A percentile compares a stretch with the other conserved stretches of the same genome.
Evolutionary conservation across 2,329 filamentous ascomycete genomes (phyloP).

Genomic region (Ceratocystiopsis brevicomis): DNA sequence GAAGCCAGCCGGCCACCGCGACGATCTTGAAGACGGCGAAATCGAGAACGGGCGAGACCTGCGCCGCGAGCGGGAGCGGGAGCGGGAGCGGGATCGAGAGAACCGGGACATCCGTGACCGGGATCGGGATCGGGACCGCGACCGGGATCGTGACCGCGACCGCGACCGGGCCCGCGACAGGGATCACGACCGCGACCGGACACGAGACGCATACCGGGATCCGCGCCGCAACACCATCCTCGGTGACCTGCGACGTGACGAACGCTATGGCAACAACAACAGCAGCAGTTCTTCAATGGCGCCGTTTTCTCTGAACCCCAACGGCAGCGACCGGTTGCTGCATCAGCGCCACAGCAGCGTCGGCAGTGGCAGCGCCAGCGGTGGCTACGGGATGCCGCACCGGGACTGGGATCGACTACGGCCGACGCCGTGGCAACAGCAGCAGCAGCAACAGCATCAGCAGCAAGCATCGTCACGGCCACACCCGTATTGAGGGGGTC

Average conservation of each 20-base stretch:
- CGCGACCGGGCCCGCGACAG: slow-evolving; percentile 18
- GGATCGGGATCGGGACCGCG: slow-evolving; percentile 1
- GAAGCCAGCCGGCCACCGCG: slow-evolving; percentile 10
- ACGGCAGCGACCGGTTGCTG: slow-evolving; percentile 10
- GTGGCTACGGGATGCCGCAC: slow-evolving; percentile 1
- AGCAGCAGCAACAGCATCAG: slow-evolving; percentile 6
- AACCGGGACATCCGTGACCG: slow-evolving; percentile 1
- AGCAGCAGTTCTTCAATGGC: neutral
- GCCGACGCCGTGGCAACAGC: slow-evolving; percentile 10
- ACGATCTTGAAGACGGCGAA: slow-evolving; percentile 20
- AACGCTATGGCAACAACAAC: slow-evolving; percentile 10
- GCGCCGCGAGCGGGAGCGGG: slow-evolving; percentile 3
- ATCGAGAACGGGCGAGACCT: slow-evolving; percentile 19
- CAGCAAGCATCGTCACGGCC: slow-evolving; percentile 7
- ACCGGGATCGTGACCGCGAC: slow-evolving; percentile 8
- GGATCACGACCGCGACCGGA: slow-evolving; percentile 15
- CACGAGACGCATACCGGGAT: neutral
- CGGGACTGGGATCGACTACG: slow-evolving; percentile 10
- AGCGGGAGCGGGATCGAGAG: slow-evolving; percentile 5
- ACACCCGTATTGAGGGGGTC: slow-evolving; percentile 4
- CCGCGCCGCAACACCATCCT: neutral
- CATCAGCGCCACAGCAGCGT: slow-evolving; percentile 7
- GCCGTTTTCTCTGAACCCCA: no score
- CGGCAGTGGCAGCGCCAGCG: slow-evolving; percentile 9
- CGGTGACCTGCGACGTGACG: neutral